Percentiles rank a stretch among this genome's conserved stretches.
These are phyloP conservation scores for Thelephora terrestris DNA, from an alignment of 1,284 basidiomycete genomes.

Conservation along the genomic window DNA sequence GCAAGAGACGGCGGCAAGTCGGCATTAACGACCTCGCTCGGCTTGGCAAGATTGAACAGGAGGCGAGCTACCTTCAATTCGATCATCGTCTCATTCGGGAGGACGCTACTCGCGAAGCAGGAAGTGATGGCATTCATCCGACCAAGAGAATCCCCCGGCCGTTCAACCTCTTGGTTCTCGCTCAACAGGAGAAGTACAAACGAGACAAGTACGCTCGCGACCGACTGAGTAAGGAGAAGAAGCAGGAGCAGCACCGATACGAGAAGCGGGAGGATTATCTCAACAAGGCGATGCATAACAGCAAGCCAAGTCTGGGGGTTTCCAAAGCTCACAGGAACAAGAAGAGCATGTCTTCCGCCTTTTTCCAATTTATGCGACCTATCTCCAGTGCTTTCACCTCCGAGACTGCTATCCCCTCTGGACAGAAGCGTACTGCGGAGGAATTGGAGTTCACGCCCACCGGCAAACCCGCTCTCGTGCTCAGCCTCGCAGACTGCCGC, in stretches of 20 bases:
- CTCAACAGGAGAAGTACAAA: constrained; percentile 70
- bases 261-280: constrained; percentile 67
- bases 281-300: constrained; percentile 52
- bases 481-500: constrained; percentile 62
- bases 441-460: constrained; percentile 65
- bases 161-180: constrained; percentile 49
- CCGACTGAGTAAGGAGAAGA: constrained; percentile 61
- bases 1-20: constrained; percentile 21
- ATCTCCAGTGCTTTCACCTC: constrained; percentile 73
- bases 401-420: constrained; percentile 35
- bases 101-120: constrained; percentile 55
- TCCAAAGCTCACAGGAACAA: constrained; percentile 71
- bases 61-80: constrained; percentile 45
- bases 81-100: constrained; percentile 63
- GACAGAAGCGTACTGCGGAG: constrained; percentile 45
- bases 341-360: constrained; percentile 71
- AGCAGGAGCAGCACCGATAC: constrained; percentile 55
- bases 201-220: constrained; percentile 60
- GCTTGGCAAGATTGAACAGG: constrained; percentile 61
- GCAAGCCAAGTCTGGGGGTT: constrained; percentile 38
- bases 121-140: constrained; percentile 21
- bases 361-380: constrained; percentile 77
- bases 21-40: constrained; percentile 52
- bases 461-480: constrained; percentile 61
- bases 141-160: constrained; percentile 49